These are phyloP conservation scores for Candida sp. DNA, from an alignment of 1,139 yeast genomes.

Conservation along the genomic window DNA sequence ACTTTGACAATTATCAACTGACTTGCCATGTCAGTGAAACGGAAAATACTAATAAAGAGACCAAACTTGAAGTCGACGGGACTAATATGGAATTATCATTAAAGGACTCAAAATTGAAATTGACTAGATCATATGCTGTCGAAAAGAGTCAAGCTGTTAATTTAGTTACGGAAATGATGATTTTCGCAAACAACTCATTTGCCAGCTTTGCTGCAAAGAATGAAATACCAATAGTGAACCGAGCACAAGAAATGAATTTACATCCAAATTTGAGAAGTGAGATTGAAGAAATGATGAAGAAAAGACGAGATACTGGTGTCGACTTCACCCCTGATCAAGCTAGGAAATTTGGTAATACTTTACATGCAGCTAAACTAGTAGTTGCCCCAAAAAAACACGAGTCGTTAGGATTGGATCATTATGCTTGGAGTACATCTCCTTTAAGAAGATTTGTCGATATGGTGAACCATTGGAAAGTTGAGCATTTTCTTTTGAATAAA, in stretches of 20 bases:
- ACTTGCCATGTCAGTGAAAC: background rate
- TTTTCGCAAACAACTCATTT: slow-evolving; percentile 64
- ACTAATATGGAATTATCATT: slow-evolving; percentile 14
- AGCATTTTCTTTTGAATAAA: slow-evolving; percentile 17
- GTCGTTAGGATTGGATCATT: slow-evolving; percentile 60
- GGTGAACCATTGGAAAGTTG: slow-evolving; percentile 63
- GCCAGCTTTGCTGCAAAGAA: slow-evolving; percentile 48
- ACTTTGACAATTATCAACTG: background rate
- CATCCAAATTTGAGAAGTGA: slow-evolving; percentile 27
- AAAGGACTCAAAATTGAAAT: slow-evolving; percentile 2
- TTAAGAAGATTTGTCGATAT: slow-evolving; percentile 83
- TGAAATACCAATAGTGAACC: slow-evolving; percentile 55
- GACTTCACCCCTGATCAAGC: slow-evolving; percentile 14
- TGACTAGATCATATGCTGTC: background rate
- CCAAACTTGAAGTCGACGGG: slow-evolving; percentile 5
- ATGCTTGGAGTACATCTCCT: slow-evolving; percentile 87
- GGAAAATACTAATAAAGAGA: background rate
- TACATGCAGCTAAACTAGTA: slow-evolving; percentile 31
- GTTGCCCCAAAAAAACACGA: slow-evolving; percentile 47
- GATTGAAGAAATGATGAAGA: slow-evolving; percentile 35
- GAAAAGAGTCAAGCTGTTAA: slow-evolving; percentile 38
- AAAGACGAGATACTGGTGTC: slow-evolving; percentile 14
- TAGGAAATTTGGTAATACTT: slow-evolving; percentile 17
- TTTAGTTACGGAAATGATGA: slow-evolving; percentile 82
- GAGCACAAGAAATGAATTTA: slow-evolving; percentile 33